Base-by-base conservation (phyloP, 345 rosid species). In the Raphanus sativus region DNA sequence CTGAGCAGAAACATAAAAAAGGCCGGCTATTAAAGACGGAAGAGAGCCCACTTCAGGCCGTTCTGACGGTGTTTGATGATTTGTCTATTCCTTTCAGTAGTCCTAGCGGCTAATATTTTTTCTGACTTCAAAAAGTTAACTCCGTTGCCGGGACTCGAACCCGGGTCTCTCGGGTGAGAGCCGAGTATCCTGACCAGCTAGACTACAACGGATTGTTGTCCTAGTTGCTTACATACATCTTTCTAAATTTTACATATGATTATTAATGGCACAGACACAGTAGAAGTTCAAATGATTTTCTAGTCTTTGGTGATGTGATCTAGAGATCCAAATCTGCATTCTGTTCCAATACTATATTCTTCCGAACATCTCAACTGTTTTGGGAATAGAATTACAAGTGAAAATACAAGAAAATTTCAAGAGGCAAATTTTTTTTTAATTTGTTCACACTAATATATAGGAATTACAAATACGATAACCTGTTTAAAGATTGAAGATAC, bases 121-220 rank as follows among this genome's bases (percentile, higher is more conserved):
- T 28, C 3, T 3, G 4, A 3, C 0, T 28, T 4, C 2, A 28
- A 28, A 28, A 28, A 28, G 2, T 28, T 2, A 15, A 0, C 82
- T 82, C 84, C 85, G 83, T 81, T 78, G 82, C 81, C 81, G 83
- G 85, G 84, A 82, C 10, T 84, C 64, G 86, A 84, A 84, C 87
- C 82, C 82, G 88, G 86, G 87, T 84, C 90, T 77, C 82, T 85
- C 86, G 85, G 85, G 87, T 84, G 96, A 86, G 89, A 89, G 91
- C 87, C 90, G 83, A 87, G 84, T 87, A 87, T 85, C 91, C 90
- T 85, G 36, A 87, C 90, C 83, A 70, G 71, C 80, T 80, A 80
- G 83, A 80, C 80, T 75, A 80, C 83, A 74, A 75, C 83, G 80
- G 80, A 70, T 16, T 16, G 3, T 66, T 36, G 29, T 28, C 30